Evolutionary conservation across 23 red algal genomes (phyloP), one percentile per base, ranked within the genome.

Genomic region (Gracilaria gracilis): DNA sequence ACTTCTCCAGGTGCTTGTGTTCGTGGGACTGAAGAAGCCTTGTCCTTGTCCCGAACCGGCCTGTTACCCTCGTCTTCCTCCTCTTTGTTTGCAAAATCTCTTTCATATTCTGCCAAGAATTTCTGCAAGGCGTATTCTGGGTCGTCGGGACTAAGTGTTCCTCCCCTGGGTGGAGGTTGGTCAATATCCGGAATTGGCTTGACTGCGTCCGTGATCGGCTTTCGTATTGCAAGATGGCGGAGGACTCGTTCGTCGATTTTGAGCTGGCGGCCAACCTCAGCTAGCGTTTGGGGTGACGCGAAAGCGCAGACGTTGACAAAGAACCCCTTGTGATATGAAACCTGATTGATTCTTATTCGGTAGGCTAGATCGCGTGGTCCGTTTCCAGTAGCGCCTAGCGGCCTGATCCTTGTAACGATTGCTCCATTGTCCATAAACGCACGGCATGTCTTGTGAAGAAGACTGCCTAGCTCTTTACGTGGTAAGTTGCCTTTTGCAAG

Each of bases 281-380:
- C 82, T 46, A 93, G 23, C 32, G 90, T 71, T 31, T 64, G 47
- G 2, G 90, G 81, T 51, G 90, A 93, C 5, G 90, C 80, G 57
- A 93, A 86, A 48, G 90, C 90, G 72, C 90, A 93, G 15, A 93
- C 55, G 39, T 85, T 84, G 20, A 93, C 59, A 44, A 72, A 93
- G 70, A 86, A 93, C 9, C 69, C 90, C 21, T 69, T 78, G 50
- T 93, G 61, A 51, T 86, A 71, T 58, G 80, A 71, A 28, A 93
- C 90, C 70, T 93, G 90, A 75, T 84, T 85, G 47, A 70, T 80
- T 50, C 90, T 81, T 59, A 93, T 93, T 57, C 67, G 44, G 81
- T 93, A 93, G 42, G 90, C 90, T 40, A 93, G 90, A 55, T 79
- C 64, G 48, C 90, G 80, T 25, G 90, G 79, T 55, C 90, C 90